Percentiles rank a stretch among this genome's conserved stretches.
Evolutionary conservation across 352 stramenopile genomes (phyloP).

Genomic region (Phytophthora aleatoria): DNA sequence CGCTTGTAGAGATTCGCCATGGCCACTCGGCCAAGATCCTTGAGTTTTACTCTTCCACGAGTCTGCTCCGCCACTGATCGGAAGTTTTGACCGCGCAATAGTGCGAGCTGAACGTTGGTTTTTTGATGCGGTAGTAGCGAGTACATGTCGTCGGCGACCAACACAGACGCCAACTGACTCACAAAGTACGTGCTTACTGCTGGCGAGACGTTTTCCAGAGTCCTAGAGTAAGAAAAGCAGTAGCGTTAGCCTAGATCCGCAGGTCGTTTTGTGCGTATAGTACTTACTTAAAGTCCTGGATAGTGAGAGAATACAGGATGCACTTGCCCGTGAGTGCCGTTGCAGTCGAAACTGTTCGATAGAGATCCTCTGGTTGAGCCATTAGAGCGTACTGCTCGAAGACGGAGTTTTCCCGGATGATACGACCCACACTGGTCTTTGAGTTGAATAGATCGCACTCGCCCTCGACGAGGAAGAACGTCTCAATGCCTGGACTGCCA

Average conservation of each 20-base stretch:
- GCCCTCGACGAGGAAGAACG: constrained; percentile 86
- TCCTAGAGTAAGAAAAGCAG: constrained; percentile 26
- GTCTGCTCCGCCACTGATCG: constrained; percentile 62
- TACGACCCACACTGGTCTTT: constrained; percentile 51
- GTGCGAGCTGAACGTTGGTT: constrained; percentile 53
- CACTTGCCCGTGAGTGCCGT: constrained; percentile 74
- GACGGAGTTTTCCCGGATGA: constrained; percentile 72
- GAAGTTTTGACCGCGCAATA: constrained; percentile 65
- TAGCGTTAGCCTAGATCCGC: neutral
- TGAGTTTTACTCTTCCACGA: constrained; percentile 54
- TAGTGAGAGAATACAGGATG: constrained; percentile 81
- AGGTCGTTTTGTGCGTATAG: neutral
- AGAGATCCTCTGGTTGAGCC: constrained; percentile 67
- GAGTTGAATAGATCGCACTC: constrained; percentile 85
- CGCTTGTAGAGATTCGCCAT: constrained; percentile 69
- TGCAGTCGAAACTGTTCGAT: constrained; percentile 73
- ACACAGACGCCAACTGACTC: constrained; percentile 73
- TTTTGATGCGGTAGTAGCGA: constrained; percentile 55
- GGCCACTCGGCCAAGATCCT: constrained; percentile 61
- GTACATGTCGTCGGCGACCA: constrained; percentile 75
- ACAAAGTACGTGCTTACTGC: constrained; percentile 83
- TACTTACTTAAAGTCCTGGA: constrained; percentile 78
- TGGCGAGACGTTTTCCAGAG: constrained; percentile 67
- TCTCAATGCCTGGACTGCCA: constrained; percentile 72
- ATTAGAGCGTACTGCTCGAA: constrained; percentile 89